A percentile compares a stretch with the other conserved stretches of the same genome.
Conservation (phyloP, 2,329 filamentous ascomycete genomes). For the Fusarium torreyae region DNA sequence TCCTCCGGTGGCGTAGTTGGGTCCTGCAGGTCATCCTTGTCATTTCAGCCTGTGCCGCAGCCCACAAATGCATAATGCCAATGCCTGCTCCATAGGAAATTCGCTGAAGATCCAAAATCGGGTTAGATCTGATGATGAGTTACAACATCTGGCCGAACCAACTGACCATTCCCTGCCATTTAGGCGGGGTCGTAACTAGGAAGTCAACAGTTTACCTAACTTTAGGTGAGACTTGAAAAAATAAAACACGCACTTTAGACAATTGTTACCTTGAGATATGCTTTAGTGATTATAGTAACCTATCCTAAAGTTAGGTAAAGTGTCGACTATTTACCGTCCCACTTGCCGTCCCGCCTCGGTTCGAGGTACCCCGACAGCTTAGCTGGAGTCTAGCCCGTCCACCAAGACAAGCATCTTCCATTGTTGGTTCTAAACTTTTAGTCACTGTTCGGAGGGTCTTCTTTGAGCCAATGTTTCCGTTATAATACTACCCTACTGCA, state of each 20-base stretch:
- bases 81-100: not conserved
- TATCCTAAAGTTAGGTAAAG: no score
- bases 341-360: not conserved
- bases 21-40: conserved; percentile 1
- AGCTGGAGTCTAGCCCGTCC: not conserved
- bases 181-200: no score
- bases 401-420: not conserved
- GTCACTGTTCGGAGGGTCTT: not conserved
- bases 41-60: conserved; percentile 13
- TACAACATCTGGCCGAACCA: conserved; percentile 4
- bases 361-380: not conserved
- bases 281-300: not conserved
- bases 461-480: not conserved
- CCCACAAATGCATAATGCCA: not conserved
- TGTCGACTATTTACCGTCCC: no score
- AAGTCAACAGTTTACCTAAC: no score
- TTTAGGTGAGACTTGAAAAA: no score
- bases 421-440: not conserved
- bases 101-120: conserved; percentile 22
- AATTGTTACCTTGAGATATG: no score
- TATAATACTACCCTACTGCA: not conserved
- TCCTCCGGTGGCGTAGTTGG: not conserved
- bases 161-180: not conserved
- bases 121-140: conserved; percentile 30
- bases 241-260: no score